Percentiles rank a stretch among this genome's conserved stretches.
Conservation (phyloP, 345 rosid genomes). For the Hirschfeldia incana region DNA sequence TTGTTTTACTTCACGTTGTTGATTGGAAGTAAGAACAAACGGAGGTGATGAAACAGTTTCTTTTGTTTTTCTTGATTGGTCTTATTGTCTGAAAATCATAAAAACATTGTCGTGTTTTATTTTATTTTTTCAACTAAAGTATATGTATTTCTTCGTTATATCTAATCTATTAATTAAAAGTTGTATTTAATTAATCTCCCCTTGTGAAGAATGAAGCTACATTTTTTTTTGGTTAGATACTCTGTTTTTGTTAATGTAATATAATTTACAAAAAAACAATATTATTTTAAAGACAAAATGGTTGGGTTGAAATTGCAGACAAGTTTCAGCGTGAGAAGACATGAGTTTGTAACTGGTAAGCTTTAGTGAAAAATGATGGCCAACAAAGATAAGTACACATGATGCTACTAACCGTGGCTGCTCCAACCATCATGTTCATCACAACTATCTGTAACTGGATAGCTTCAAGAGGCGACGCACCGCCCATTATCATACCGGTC, state of each 20-base stretch:
- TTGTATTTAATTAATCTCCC: neutral
- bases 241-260: too few species aligned
- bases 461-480: conserved; percentile 86
- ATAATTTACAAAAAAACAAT: too few species aligned
- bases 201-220: too few species aligned
- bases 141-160: neutral
- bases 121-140: neutral
- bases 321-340: conserved; percentile 44
- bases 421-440: conserved; percentile 88
- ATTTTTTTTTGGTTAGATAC: too few species aligned
- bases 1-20: conserved; percentile 73
- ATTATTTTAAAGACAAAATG: too few species aligned
- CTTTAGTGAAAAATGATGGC: conserved; percentile 87
- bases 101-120: neutral
- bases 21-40: conserved; percentile 89
- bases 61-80: neutral
- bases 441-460: conserved; percentile 96
- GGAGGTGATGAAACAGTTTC: conserved; percentile 44
- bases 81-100: neutral
- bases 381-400: conserved; percentile 80
- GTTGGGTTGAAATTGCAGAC: neutral
- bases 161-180: neutral
- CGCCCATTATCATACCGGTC: conserved; percentile 98
- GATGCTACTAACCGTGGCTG: conserved; percentile 80
- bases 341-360: conserved; percentile 66